A percentile compares a stretch with the other conserved stretches of the same genome.
Conservation (phyloP, 192 early-diverging fungal genomes). For the Diversispora epigaea region DNA sequence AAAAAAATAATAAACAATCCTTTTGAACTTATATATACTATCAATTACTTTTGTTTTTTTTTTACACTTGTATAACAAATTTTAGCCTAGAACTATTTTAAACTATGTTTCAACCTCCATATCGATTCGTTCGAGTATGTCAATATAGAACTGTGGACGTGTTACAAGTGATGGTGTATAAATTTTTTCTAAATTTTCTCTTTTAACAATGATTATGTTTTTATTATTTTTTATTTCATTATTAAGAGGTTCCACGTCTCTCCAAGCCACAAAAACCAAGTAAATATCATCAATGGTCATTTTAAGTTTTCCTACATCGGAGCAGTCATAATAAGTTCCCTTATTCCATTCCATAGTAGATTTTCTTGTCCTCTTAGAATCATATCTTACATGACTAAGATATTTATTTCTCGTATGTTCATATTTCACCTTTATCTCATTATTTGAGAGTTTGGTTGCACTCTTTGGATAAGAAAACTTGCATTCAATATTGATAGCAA, state of each 20-base stretch:
- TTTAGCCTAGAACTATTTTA: no score
- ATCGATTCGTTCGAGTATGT: conserved; percentile 6
- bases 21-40: no score
- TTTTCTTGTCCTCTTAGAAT: neutral
- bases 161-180: conserved; percentile 15
- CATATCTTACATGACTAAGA: conserved; percentile 12
- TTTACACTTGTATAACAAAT: no score
- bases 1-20: no score
- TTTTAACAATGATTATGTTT: conserved; percentile 20
- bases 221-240: neutral
- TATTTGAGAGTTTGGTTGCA: neutral
- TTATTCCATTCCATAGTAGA: neutral
- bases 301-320: conserved; percentile 22
- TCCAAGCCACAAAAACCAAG: neutral
- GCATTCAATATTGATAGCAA: conserved; percentile 14
- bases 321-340: no score
- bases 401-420: conserved; percentile 7
- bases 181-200: conserved; percentile 9
- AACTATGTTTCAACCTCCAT: neutral
- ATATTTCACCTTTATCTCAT: conserved; percentile 1
- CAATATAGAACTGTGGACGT: neutral
- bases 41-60: no score
- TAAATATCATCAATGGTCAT: neutral
- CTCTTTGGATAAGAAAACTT: conserved; percentile 9
- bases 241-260: neutral